These are phyloP conservation scores for Leishmania arabica DNA, from an alignment of 208 protist species.

Conservation along the genomic window DNA sequence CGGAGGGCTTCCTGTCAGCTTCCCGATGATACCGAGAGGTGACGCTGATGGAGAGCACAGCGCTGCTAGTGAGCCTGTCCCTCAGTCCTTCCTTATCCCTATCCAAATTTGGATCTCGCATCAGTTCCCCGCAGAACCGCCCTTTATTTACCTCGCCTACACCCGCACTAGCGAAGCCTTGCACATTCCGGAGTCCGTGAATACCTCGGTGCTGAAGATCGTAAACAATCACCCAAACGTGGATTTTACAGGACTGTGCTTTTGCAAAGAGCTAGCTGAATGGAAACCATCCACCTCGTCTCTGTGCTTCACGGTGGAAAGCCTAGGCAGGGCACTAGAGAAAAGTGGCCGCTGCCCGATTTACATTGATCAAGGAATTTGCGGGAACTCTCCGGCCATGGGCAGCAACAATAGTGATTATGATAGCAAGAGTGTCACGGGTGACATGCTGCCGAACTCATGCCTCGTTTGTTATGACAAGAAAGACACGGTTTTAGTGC, in stretches of 20 bases:
- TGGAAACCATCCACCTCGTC: constrained; percentile 51
- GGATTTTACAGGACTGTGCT: constrained; percentile 58
- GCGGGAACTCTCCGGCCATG: background rate
- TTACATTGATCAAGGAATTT: constrained; percentile 36
- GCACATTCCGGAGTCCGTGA: constrained; percentile 19
- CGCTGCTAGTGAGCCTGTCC: background rate
- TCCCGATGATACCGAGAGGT: constrained; percentile 16
- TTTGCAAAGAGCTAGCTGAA: constrained; percentile 42
- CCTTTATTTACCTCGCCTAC: constrained; percentile 47
- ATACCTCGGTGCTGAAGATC: constrained; percentile 32
- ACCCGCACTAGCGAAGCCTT: constrained; percentile 24
- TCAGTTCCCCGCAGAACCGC: constrained; percentile 60
- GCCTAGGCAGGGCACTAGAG: constrained; percentile 33
- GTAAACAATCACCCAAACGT: constrained; percentile 54
- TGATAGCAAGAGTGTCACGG: constrained; percentile 9
- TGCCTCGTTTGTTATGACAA: constrained; percentile 51
- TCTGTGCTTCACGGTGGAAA: constrained; percentile 33
- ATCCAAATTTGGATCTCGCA: constrained; percentile 67
- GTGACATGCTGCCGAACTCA: constrained; percentile 17
- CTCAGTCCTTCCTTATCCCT: constrained; percentile 39
- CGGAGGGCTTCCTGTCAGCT: constrained; percentile 45
- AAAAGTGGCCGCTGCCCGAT: constrained; percentile 45
- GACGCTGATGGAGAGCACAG: background rate
- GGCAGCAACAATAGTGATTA: constrained; percentile 3
- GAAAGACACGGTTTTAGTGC: constrained; percentile 55